Base-by-base conservation (phyloP, 208 protist species). In the Trichomonas gallinae region DNA sequence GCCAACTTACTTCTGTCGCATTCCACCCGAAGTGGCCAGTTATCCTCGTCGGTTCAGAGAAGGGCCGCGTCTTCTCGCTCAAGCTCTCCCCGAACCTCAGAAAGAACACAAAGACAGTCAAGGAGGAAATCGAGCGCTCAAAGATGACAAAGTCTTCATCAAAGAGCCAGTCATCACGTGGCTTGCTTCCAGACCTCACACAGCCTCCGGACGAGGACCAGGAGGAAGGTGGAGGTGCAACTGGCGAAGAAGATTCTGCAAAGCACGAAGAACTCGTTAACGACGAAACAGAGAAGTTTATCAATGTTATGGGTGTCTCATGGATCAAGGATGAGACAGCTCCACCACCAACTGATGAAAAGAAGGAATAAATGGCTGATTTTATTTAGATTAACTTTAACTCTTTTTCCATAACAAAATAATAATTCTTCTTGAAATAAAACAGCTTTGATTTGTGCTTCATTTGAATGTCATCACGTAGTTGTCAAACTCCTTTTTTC, bases 11-110 rank as follows among this genome's bases (percentile, higher is more conserved):
- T 17, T 34, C 87, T 38, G 44, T 93, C 0, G 13, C 40, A 38
- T 93, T 93, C 44, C 87, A 93, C 45, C 87, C 87, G 44, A 93
- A 93, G 31, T n/a, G 17, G 17, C 87, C 87, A 93, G 34, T 93
- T n/a, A 93, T 93, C 17, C 87, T 93, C 31, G 31, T 93, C 45
- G 87, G 87, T 0, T 23, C 31, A 36, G 87, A 93, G 15, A 93
- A 93, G 44, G 87, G 87, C 44, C 44, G 87, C 17, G 38, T 93
- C n/a, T 23, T 48, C 87, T 93, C 87, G 0, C 23, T 93, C 15
- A 93, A 93, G 31, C 17, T 93, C 4, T 48, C 40, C 51, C 87
- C 87, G 38, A 93, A 93, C 44, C n/a, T 93, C 13, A 48, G 87
- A 48, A 93, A 38, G 31, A 93, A 93, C 44, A 93, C 87, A 93